A percentile compares a stretch with the other conserved stretches of the same genome.
phyloP scores from a whole-genome alignment of 2,329 filamentous ascomycete genomes.

The Fusarium sp. region DNA sequence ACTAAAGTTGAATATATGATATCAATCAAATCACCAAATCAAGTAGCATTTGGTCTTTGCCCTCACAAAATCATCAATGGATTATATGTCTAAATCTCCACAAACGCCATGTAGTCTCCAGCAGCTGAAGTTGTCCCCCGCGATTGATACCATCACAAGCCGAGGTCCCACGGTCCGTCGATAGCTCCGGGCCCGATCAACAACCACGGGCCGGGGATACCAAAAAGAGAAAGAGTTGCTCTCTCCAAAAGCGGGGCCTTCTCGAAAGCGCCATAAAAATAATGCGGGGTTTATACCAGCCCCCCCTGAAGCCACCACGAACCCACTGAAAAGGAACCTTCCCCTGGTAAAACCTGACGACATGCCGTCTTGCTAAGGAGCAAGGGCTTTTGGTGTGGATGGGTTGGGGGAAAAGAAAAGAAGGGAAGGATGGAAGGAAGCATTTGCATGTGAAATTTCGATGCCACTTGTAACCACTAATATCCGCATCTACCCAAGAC shows the following conservation, averaged over 20 bases:
- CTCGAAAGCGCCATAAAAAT: not conserved
- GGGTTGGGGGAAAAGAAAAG: not conserved
- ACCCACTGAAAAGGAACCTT: not conserved
- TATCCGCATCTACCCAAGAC: not conserved
- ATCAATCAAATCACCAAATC: not conserved
- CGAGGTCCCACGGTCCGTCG: constrained; percentile 35
- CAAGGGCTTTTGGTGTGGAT: not conserved
- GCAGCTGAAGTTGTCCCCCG: constrained; percentile 7
- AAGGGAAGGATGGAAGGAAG: not conserved
- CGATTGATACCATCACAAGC: constrained; percentile 26
- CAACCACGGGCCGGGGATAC: not conserved
- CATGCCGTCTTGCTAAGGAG: not conserved
- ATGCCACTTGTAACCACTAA: not conserved
- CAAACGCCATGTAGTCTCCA: not conserved
- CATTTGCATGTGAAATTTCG: not conserved
- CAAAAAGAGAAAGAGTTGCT: constrained; percentile 2
- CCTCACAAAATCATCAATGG: not conserved
- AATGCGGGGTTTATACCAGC: constrained; percentile 6
- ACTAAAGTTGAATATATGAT: not conserved
- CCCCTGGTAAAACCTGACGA: not conserved
- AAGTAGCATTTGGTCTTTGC: not conserved
- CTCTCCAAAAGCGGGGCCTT: not conserved
- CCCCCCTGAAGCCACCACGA: not conserved
- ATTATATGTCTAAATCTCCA: not conserved
- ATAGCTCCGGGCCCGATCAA: not conserved